Conservation (phyloP, 371 early-diverging fungal species). For the Mucor saturninus region DNA sequence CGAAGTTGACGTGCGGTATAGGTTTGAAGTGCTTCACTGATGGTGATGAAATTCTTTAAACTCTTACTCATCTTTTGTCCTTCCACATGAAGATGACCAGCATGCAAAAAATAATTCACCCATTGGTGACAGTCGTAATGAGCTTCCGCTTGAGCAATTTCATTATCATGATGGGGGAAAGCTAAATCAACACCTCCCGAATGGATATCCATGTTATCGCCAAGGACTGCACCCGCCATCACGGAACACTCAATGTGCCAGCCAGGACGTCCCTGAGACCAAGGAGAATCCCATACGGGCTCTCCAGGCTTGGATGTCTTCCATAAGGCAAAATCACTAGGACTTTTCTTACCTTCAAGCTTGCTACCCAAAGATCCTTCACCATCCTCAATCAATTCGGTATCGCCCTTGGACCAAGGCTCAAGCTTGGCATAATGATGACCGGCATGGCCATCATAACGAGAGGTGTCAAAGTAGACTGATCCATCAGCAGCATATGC, state of each 20-base stretch:
- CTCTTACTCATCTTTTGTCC: conserved; percentile 99
- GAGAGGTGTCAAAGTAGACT: conserved; percentile 97
- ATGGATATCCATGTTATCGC: conserved; percentile 96
- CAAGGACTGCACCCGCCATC: conserved; percentile 97
- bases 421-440: conserved; percentile 94
- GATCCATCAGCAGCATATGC: conserved; percentile 95
- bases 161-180: conserved; percentile 99
- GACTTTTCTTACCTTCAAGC: conserved; percentile 73
- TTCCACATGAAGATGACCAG: conserved; percentile 98
- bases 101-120: conserved; percentile 99
- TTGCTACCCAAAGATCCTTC: conserved; percentile 87
- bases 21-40: conserved; percentile 88
- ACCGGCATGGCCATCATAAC: conserved; percentile 83
- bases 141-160: conserved; percentile 98
- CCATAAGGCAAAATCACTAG: conserved; percentile 99
- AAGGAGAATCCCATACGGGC: conserved; percentile 95
- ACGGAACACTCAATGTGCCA: conserved; percentile 99
- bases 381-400: conserved; percentile 84
- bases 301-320: conserved; percentile 97
- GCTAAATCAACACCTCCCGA: conserved; percentile 98
- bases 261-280: conserved; percentile 97
- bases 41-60: conserved; percentile 98
- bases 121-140: conserved; percentile 91
- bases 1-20: conserved; percentile 92
- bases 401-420: conserved; percentile 87